Base-by-base conservation (phyloP, 2,329 filamentous ascomycete genomes). In the Elsinoe australis region DNA sequence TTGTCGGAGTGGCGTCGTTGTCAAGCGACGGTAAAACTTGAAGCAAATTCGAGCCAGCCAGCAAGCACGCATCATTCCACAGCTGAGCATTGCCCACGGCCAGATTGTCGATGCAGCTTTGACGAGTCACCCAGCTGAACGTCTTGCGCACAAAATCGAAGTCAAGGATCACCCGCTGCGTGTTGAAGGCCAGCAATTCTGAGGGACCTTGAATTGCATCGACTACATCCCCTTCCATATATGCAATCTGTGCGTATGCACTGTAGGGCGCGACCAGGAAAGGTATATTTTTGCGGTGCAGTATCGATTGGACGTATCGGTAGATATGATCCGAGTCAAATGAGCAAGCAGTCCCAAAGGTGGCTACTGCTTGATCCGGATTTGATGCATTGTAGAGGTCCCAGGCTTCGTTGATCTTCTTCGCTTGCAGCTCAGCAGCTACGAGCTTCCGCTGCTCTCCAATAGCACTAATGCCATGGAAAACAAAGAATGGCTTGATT, bases 231-330 rank as follows among this genome's bases (percentile, higher is more conserved):
- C 29, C 17, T 10, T 53, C 42, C 34, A 54, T 22, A n/a, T 52
- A 48, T 6, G 41, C 21, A 6, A 53, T 47, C 79, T 94, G 87
- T 51, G 87, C 86, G 58, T 84, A 83, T 29, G 89, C 87, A 64
- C 84, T 88, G 70, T 87, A 94, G 1, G 90, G 90, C 9, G 90
- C 83, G 35, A 94, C 84, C 39, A 87, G 72, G 60, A 88, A 94
- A 52, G 86, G 77, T 49, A 94, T 70, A 1, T 75, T 74, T 53
- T 82, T 77, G 55, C 80, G 71, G 57, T 76, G 73, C 45, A 96
- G 73, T 49, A 90, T 80, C 22, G 74, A 72, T 66, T 94, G 86
- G 31, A 96, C 74, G 47, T 86, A 76, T 47, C 82, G 81, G 59
- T 84, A 87, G 44, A 95, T 76, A 49, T 82, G 78, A 61, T 85